Evolutionary conservation across 202 grass and related monocot genomes (phyloP), one percentile per base, ranked within the genome.

Genomic region (Panicum hallii): DNA sequence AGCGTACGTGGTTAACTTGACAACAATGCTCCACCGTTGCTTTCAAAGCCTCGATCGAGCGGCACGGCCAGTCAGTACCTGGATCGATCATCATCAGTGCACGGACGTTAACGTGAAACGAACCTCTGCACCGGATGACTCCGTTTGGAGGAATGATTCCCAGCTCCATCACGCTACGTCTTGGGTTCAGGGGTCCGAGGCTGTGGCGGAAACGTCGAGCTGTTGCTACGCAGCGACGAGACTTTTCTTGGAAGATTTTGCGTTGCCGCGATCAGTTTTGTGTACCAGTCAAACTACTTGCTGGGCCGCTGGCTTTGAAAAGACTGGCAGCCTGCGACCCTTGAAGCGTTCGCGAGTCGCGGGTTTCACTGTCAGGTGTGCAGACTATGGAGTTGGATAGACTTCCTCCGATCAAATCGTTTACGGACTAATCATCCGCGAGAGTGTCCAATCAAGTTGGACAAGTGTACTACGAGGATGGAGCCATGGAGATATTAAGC

Each of bases 31-130:
- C 6, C 55, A 16, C 40, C 44, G 9, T 30, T 46, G 15, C 22
- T n/a, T 20, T 50, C 34, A 63, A 30, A 3, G 34, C 47, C 10
- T 0, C 12, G 3, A 43, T 0, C 12, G 3, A 43, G 41, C 22
- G 53, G n/a, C 9, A 42, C 40, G 41, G 41, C 15, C 26, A 14
- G 19, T 74, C 26, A 14, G 19, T 74, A 55, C 32, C 32, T 3
- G 32, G 32, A 32, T 32, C 32, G 30, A 74, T 63, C 64, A 30
- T 55, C 19, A 26, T 26, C 58, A 2, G 4, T 15, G 61, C 22
- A 7, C 30, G 23, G 41, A 74, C 52, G 77, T 80, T 80, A 67
- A 74, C 77, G 20, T 52, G 46, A n/a, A 67, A 56, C 47, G 6
- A 42, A 67, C 17, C 42, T 43, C n/a, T 34, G 3, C 28, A 34